Evolutionary conservation across 2,329 filamentous ascomycete genomes (phyloP), one percentile per base, ranked within the genome.

Genomic region (Neopestalotiopsis sp.): DNA sequence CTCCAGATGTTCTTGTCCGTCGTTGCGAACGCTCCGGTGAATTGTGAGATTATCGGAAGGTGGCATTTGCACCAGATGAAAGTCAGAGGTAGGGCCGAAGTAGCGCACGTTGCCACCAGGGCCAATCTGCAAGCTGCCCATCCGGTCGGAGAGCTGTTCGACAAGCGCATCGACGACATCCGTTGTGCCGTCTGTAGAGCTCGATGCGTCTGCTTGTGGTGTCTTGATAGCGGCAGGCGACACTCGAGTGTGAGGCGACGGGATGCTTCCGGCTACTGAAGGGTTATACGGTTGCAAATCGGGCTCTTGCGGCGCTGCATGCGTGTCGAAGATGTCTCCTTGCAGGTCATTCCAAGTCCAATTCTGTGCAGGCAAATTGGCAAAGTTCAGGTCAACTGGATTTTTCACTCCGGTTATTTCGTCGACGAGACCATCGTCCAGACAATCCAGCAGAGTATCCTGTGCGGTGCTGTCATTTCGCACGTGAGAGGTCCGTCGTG

Each of bases 71-170:
- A 75, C 70, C 2, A 76, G 69, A 34, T 74, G 74, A 17, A 76
- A 76, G 67, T 75, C 74, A 6, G 74, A 77, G 0, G 75, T 77
- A 2, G 75, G 75, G 0, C 75, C 74, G 24, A 72, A 77, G 69
- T 74, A 76, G 1, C 72, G 70, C 10, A 75, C 70, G 4, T 71
- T 68, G 3, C 75, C 75, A 17, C 70, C 75, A 0, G 71, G 71
- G 4, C 71, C 73, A 34, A 77, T 75, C 6, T 74, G 73, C 2
- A 76, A 61, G 2, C 71, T 72, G 1, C 75, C 75, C 3, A 77
- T 70, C 13, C 75, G 67, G n/a, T 76, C 73, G 1, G 75, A 77
- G 2, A 77, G 70, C 49, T 76, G 74, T 40, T 76, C 71, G 28
- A 76, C 69, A 1, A 77, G 73, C 9, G 70, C 71, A 58, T 76